A percentile compares a stretch with the other conserved stretches of the same genome.
phyloP scores from a whole-genome alignment of 768 basidiomycete species.

The Kwoniella newhampshirensis region DNA sequence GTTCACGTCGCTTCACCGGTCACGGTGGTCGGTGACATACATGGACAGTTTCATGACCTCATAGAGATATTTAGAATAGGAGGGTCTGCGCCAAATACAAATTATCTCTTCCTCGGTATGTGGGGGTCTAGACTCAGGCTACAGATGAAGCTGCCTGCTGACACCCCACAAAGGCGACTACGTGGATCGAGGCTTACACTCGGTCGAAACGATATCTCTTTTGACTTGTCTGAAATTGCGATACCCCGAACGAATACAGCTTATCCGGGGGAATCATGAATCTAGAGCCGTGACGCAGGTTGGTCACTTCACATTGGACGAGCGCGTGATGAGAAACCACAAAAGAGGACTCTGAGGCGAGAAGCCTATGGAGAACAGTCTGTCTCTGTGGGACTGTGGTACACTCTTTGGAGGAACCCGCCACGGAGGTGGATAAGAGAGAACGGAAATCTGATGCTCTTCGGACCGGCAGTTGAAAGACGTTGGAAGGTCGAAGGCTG shows the following conservation, averaged over 20 bases:
- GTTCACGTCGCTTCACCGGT: conserved; percentile 95
- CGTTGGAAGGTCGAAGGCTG: conserved; percentile 11
- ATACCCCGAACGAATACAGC: conserved; percentile 92
- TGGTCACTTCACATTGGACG: conserved; percentile 18
- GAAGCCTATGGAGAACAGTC: conserved; percentile 26
- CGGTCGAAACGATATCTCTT: conserved; percentile 96
- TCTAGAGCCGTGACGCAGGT: conserved; percentile 97
- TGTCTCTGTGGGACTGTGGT: conserved; percentile 25
- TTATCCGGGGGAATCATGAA: conserved; percentile 97
- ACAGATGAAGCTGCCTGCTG: not conserved
- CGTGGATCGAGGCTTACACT: conserved; percentile 95
- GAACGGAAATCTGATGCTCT: conserved; percentile 50
- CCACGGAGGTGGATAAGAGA: conserved; percentile 28
- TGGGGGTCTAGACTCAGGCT: too few relatives aligned
- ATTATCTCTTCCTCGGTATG: conserved; percentile 95
- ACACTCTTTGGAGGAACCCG: conserved; percentile 43
- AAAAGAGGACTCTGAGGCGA: conserved; percentile 50
- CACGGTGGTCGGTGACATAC: conserved; percentile 98
- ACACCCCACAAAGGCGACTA: conserved; percentile 70
- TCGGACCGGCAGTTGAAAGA: conserved; percentile 8
- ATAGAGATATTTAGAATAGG: conserved; percentile 99
- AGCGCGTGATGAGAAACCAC: conserved; percentile 41
- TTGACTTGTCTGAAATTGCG: conserved; percentile 94
- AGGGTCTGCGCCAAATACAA: conserved; percentile 91
- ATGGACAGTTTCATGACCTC: conserved; percentile 99